Evolutionary conservation across 805 yeast genomes (phyloP), one percentile per base, ranked within the genome.

Genomic region (Sporopachydermia lactativora): DNA sequence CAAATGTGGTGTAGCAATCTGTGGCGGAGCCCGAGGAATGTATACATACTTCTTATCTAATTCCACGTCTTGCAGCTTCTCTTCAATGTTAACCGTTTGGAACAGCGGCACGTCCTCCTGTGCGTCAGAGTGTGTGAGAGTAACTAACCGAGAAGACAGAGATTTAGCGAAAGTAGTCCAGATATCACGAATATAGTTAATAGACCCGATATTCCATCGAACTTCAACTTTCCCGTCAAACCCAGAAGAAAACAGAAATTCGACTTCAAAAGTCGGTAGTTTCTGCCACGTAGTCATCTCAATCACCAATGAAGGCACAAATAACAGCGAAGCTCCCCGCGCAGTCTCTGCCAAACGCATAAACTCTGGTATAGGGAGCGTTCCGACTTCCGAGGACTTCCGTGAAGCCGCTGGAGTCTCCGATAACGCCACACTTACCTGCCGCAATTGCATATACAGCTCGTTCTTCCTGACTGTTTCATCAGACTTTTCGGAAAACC

Each of bases 161-260:
- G 95, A 81, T 36, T 75, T 71, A 1, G 76, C 77, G 60, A 92
- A 96, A 2, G 86, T 73, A 11, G 85, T 71, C 78, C 88, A 81
- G 95, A 92, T 86, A 51, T 85, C 95, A 28, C 94, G 67, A 24
- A 92, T 84, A 47, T 85, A 85, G 51, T 81, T 83, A 15, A 92
- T 77, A 0, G 95, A 79, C 0, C 97, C 96, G 18, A 92, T 61
- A 54, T 92, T 92, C 98, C 98, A 92, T 39, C 84, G 71, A 1
- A 92, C 77, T 44, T 85, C 94, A 34, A 92, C 92, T 13, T 84
- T 75, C 18, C 95, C 96, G 5, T 84, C 94, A 62, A 92, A 85
- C 2, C 76, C 65, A 39, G 92, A 76, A 37, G 67, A 68, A 56
- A 73, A 92, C 1, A 68, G 62, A 52, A 78, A 85, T 49, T 81